phyloP scores from a whole-genome alignment of 129 eudicot genomes.

The Arctium minus region DNA sequence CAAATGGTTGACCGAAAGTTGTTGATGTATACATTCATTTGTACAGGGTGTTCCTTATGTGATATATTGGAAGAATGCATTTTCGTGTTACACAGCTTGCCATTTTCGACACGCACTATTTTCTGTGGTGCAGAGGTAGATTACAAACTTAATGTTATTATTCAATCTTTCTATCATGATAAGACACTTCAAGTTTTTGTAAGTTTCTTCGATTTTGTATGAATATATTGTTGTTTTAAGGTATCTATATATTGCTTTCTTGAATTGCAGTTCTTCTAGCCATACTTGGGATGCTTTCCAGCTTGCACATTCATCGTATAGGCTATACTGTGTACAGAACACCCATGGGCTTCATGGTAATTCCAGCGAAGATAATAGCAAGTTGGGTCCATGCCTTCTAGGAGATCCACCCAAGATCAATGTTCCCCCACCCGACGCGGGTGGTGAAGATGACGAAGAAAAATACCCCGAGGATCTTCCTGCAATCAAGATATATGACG shows the following conservation, averaged over 20 bases:
- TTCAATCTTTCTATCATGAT: background rate
- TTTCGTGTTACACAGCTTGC: conserved; percentile 70
- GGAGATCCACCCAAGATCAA: conserved; percentile 89
- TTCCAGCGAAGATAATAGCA: conserved; percentile 31
- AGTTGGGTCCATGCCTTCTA: conserved; percentile 64
- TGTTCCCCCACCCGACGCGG: conserved; percentile 63
- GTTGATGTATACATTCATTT: conserved; percentile 5
- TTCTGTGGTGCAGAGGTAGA: conserved; percentile 82
- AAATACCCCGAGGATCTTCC: conserved; percentile 65
- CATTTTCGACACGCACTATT: conserved; percentile 90
- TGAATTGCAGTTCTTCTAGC: conserved; percentile 68
- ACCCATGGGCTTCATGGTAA: conserved; percentile 46
- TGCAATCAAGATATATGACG: conserved; percentile 87
- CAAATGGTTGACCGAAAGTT: background rate
- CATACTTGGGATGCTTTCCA: conserved; percentile 97
- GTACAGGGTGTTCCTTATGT: conserved; percentile 91
- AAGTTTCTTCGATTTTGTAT: background rate
- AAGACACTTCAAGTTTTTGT: background rate
- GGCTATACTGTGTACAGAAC: conserved; percentile 65
- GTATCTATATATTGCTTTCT: background rate
- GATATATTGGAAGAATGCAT: conserved; percentile 73
- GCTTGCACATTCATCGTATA: conserved; percentile 81
- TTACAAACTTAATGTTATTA: background rate
- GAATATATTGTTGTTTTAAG: background rate
- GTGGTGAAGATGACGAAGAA: conserved; percentile 73